These are phyloP conservation scores for Naumovozyma castellii DNA, from an alignment of 805 yeast genomes.

Conservation along the genomic window DNA sequence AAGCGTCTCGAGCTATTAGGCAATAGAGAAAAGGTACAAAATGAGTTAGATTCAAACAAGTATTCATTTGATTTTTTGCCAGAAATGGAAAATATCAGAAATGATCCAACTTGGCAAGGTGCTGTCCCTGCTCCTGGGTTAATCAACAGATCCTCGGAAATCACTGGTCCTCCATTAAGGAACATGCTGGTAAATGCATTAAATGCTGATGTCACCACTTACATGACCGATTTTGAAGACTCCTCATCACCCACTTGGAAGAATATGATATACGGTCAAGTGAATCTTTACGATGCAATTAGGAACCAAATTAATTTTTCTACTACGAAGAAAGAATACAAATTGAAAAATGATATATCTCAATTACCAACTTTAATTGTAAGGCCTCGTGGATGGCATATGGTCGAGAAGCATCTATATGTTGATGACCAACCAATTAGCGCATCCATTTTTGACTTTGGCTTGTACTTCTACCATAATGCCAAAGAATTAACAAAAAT, in stretches of 20 bases:
- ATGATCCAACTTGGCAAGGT: slow-evolving; percentile 70
- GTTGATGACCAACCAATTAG: slow-evolving; percentile 70
- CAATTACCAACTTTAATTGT: slow-evolving; percentile 63
- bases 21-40: slow-evolving; percentile 54
- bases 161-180: slow-evolving; percentile 80
- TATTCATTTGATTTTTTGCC: slow-evolving; percentile 49
- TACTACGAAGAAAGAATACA: slow-evolving; percentile 36
- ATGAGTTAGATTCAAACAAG: slow-evolving; percentile 49
- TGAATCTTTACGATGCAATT: slow-evolving; percentile 65
- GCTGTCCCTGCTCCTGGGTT: slow-evolving; percentile 63
- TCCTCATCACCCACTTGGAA: slow-evolving; percentile 79
- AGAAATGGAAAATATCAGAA: slow-evolving; percentile 59
- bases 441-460: slow-evolving; percentile 74
- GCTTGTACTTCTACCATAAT: slow-evolving; percentile 66
- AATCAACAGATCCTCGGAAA: slow-evolving; percentile 67
- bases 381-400: slow-evolving; percentile 86
- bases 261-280: slow-evolving; percentile 73
- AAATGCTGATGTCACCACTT: slow-evolving; percentile 69
- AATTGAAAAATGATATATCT: slow-evolving; percentile 37
- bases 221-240: slow-evolving; percentile 83
- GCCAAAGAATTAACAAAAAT: slow-evolving; percentile 50
- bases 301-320: slow-evolving; percentile 54
- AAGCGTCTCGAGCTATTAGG: slow-evolving; percentile 50
- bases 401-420: slow-evolving; percentile 60
- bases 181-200: slow-evolving; percentile 77